Conservation (phyloP, 1,284 basidiomycete species). For the Austroboletus novae-zelandiae region DNA sequence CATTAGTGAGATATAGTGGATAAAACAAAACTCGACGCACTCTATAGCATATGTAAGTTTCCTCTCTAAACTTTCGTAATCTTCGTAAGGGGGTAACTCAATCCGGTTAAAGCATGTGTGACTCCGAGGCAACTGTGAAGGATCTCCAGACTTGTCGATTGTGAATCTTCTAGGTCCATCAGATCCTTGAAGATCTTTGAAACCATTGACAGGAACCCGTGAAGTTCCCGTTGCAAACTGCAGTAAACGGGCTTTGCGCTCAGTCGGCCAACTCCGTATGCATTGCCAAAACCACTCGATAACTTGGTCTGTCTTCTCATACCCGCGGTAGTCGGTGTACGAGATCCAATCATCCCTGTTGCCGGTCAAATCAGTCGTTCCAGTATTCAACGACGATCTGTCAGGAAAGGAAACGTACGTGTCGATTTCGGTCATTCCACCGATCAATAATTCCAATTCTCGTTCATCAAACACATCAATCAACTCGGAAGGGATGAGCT, state of each 20-base stretch:
- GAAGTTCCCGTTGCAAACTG: conserved; percentile 99
- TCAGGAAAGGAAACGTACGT: conserved; percentile 52
- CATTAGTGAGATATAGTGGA: conserved; percentile 1
- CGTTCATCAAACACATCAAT: conserved; percentile 98
- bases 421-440: conserved; percentile 99
- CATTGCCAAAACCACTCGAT: conserved; percentile 99
- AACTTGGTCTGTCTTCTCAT: conserved; percentile 88
- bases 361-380: conserved; percentile 5
- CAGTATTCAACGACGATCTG: neutral
- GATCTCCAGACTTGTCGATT: conserved; percentile 95
- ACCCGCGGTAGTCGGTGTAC: conserved; percentile 82
- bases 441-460: conserved; percentile 94
- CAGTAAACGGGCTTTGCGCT: conserved; percentile 90
- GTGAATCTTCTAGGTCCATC: conserved; percentile 95
- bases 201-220: conserved; percentile 97
- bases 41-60: conserved; percentile 90
- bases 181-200: conserved; percentile 97
- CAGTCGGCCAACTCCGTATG: conserved; percentile 92
- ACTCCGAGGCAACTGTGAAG: conserved; percentile 83
- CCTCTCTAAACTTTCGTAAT: conserved; percentile 86
- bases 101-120: conserved; percentile 92
- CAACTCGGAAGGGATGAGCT: conserved; percentile 92
- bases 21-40: conserved; percentile 42
- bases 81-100: conserved; percentile 90
- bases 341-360: conserved; percentile 81